Evolutionary conservation across 2,329 filamentous ascomycete genomes (phyloP).

Genomic region (Fusarium sulawesiense): DNA sequence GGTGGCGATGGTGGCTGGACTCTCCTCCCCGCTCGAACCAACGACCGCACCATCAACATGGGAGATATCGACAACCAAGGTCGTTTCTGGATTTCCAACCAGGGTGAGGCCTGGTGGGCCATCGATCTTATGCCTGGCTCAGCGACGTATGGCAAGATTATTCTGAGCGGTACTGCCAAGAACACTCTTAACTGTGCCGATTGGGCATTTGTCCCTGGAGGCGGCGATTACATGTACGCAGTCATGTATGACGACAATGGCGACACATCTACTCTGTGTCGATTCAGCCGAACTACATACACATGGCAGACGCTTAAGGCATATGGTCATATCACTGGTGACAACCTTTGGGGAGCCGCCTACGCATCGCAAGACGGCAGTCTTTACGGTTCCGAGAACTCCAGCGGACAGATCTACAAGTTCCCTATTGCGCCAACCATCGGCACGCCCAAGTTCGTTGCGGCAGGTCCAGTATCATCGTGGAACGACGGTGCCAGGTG

Average conservation of each 20-base stretch:
- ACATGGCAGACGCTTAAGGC: constrained; percentile 32
- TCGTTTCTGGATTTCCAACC: constrained; percentile 40
- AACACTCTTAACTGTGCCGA: constrained; percentile 26
- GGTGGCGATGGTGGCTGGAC: constrained; percentile 37
- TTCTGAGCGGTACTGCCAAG: constrained; percentile 29
- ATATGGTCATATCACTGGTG: constrained; percentile 15
- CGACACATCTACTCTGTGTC: constrained; percentile 21
- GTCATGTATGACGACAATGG: constrained; percentile 16
- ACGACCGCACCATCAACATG: constrained; percentile 31
- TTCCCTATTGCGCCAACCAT: constrained; percentile 36
- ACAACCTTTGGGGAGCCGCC: constrained; percentile 38
- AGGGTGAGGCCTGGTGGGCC: constrained; percentile 39
- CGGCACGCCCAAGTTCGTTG: constrained; percentile 19
- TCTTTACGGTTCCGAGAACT: constrained; percentile 37
- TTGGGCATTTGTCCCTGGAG: constrained; percentile 44
- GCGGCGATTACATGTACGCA: constrained; percentile 41
- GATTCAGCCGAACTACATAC: constrained; percentile 37
- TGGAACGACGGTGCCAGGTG: constrained; percentile 39
- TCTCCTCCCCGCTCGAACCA: constrained; percentile 26
- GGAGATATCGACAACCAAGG: constrained; percentile 43
- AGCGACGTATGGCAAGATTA: constrained; percentile 34
- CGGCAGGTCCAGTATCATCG: constrained; percentile 23
- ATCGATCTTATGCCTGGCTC: constrained; percentile 40
- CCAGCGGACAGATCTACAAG: constrained; percentile 34
- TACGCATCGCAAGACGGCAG: constrained; percentile 39